Evolutionary conservation across 768 basidiomycete species (phyloP), one percentile per base, ranked within the genome.

Genomic region (Leucogyrophana mollusca): DNA sequence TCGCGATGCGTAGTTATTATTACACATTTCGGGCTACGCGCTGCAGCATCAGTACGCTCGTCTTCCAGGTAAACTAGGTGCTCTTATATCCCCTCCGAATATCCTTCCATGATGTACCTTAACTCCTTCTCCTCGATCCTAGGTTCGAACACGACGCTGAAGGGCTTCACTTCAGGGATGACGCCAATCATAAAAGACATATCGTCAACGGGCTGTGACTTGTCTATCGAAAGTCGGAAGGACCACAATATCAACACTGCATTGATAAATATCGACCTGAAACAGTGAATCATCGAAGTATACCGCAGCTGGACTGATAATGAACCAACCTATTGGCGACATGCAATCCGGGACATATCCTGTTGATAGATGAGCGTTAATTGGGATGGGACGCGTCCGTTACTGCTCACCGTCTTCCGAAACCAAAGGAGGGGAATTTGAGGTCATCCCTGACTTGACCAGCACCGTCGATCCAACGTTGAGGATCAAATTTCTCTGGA

Each of bases 261-360:
- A 53, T 79, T 83, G 43, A 85, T 65, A 56, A 80, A 82, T 2
- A 86, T 64, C 2, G 83, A 84, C 6, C 79, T 78, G 44, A 13
- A 30, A 30, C 27, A 30, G 27, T n/a, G n/a, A n/a, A n/a, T n/a
- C n/a, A n/a, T n/a, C n/a, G n/a, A n/a, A n/a, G n/a, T n/a, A n/a
- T 49, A 16, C 6, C 9, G 7, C 1, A 22, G 23, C 7, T 22
- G 18, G n/a, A 35, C n/a, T 6, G 22, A 13, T 9, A 33, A 10
- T 16, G 10, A 0, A 60, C 64, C 56, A 51, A 69, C 73, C 66
- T 66, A n/a, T 25, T 34, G 6, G 51, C 80, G 36, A 85, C 72
- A 58, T 82, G 73, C 52, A 78, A 77, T 2, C 81, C 82, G 0
- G 80, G 82, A 49, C 82, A 85, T 2, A 83, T 72, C 11, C 81